These are phyloP conservation scores for Colletotrichum sp. DNA, from an alignment of 2,329 filamentous ascomycete genomes.

Conservation along the genomic window DNA sequence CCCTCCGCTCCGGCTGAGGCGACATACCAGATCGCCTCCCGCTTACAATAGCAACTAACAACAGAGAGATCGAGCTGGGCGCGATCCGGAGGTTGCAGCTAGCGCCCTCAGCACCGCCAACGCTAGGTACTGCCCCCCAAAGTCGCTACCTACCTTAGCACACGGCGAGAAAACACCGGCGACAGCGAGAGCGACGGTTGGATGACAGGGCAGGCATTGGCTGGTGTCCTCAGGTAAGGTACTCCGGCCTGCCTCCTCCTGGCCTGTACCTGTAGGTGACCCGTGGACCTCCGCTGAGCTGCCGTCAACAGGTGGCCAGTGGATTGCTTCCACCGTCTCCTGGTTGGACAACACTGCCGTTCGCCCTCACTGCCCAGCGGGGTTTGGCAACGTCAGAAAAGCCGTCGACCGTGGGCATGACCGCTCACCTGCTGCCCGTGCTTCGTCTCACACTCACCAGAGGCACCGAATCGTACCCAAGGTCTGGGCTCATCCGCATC, in stretches of 20 bases:
- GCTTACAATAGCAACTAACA: not conserved
- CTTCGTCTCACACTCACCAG: not conserved
- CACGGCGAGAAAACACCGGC: not conserved
- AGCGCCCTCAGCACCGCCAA: not conserved
- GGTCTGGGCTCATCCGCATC: not conserved
- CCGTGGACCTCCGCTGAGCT: constrained; percentile 4
- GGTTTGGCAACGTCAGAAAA: constrained; percentile 2
- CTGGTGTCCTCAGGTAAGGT: not conserved
- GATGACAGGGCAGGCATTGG: not conserved
- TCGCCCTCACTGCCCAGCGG: not conserved
- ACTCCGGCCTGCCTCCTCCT: not conserved
- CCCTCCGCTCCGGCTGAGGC: not conserved
- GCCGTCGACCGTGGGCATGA: not conserved
- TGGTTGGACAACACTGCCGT: not conserved
- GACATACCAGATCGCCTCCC: not conserved
- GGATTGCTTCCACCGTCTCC: not conserved
- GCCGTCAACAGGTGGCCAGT: constrained; percentile 8
- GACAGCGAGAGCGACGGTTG: not conserved
- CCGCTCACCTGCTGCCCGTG: not conserved
- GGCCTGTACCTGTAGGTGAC: not conserved
- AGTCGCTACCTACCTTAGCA: not conserved
- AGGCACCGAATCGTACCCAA: not conserved
- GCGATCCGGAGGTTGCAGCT: not conserved
- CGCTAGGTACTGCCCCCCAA: not conserved
- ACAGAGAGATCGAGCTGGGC: not conserved